Evolutionary conservation across 805 yeast species (phyloP), one percentile per base, ranked within the genome.

Genomic region (Tetrapisispora namnaoensis): DNA sequence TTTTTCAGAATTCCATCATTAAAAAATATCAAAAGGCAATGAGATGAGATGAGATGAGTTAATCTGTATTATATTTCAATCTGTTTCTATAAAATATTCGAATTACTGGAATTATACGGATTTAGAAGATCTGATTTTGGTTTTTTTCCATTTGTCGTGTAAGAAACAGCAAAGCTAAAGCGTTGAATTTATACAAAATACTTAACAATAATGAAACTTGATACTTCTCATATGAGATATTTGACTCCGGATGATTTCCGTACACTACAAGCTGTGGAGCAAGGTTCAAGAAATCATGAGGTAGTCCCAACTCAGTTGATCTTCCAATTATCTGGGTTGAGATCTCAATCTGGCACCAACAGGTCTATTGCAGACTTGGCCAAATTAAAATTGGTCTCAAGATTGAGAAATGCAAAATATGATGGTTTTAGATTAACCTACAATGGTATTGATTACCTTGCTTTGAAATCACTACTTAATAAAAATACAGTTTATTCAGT

Each of bases 351-450:
- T 1, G 83, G 84, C 27, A 86, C 95, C 1, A 82, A 82, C 59
- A 75, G 86, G 58, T 78, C 87, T 22, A 84, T 93, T 38, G 77
- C 87, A 14, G 95, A 86, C 58, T 73, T 93, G 52, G 97, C 98
- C 24, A 91, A 91, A 66, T 69, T 88, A 53, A 88, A 82, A 58
- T 70, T 93, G 46, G 76, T 93, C 22, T 75, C 91, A 1, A 75
- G 82, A 53, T 73, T 88, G 50, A 77, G 96, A 69, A 93, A 93
- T 66, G 95, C 96, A 34, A 87, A 82, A 59, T 91, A 93, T 66
- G 99, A 93, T 64, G 99, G 99, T 13, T 93, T 86, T 70, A 75
- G 91, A 55, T 69, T 93, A 54, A 84, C 96, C 0, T 90, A 84
- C 65, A 79, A 78, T 44, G 99, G 99, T 3, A 86, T 82, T 66